These are phyloP conservation scores for Fonsecaea erecta DNA, from an alignment of 2,329 filamentous ascomycete species.

Conservation along the genomic window DNA sequence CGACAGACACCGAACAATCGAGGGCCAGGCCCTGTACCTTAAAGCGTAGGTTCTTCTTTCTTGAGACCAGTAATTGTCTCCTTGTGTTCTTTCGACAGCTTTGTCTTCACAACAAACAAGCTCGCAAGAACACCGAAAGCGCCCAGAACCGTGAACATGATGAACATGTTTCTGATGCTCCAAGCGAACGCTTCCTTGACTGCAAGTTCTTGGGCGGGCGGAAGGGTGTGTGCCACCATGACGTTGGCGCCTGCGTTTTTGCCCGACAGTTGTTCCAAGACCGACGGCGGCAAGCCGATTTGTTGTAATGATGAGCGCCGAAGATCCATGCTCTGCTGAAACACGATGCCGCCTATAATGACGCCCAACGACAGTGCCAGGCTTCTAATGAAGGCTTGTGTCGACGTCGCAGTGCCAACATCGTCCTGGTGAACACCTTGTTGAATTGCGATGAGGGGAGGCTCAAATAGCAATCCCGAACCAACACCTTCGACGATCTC, in stretches of 20 bases:
- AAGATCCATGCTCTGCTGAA: constrained; percentile 45
- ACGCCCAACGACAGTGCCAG: constrained; percentile 63
- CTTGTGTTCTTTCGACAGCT: constrained; percentile 49
- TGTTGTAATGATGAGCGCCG: constrained; percentile 26
- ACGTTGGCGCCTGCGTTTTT: constrained; percentile 42
- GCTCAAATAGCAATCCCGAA: constrained; percentile 58
- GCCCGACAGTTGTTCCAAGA: constrained; percentile 32
- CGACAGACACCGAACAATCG: neutral
- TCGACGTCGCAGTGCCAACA: constrained; percentile 64
- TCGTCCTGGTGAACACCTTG: constrained; percentile 55
- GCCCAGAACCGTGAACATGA: constrained; percentile 43
- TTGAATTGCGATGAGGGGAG: constrained; percentile 62
- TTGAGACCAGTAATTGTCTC: constrained; percentile 52
- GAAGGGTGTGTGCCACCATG: constrained; percentile 35
- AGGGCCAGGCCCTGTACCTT: neutral
- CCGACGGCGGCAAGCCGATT: constrained; percentile 38
- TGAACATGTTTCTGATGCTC: constrained; percentile 56
- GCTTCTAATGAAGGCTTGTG: constrained; percentile 65
- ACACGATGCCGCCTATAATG: constrained; percentile 61
- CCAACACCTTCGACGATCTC: constrained; percentile 51
- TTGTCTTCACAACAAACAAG: constrained; percentile 45
- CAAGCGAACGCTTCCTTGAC: constrained; percentile 50
- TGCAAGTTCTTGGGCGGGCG: constrained; percentile 42
- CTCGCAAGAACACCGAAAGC: constrained; percentile 35
- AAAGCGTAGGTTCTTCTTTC: constrained; percentile 32